phyloP scores from a whole-genome alignment of 306 rosid genomes.

The Trifolium pratense region DNA sequence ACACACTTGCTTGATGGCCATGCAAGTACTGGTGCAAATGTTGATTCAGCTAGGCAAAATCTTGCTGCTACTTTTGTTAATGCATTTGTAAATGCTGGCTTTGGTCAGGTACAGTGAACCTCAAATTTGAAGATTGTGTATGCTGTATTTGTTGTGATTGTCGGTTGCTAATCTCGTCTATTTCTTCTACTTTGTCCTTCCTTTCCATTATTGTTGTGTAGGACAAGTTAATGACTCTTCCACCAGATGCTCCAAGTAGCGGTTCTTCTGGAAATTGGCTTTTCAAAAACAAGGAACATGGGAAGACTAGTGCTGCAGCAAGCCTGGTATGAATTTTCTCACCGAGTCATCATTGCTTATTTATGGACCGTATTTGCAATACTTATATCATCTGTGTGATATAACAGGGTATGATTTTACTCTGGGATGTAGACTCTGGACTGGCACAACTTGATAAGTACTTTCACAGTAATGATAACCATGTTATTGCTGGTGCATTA shows the following conservation, averaged over 20 bases:
- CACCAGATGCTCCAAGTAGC: slow-evolving; percentile 73
- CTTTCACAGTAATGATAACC: slow-evolving; percentile 87
- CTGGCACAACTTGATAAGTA: slow-evolving; percentile 96
- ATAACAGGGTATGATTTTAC: slow-evolving; percentile 82
- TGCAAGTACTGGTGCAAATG: slow-evolving; percentile 98
- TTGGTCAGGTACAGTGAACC: slow-evolving; percentile 79
- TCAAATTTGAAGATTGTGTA: slow-evolving; percentile 22
- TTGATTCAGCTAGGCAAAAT: slow-evolving; percentile 99
- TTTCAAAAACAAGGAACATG: slow-evolving; percentile 96
- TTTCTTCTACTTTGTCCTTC: neutral
- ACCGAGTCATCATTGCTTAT: slow-evolving; percentile 15
- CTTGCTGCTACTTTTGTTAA: slow-evolving; percentile 98
- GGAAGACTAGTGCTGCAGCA: slow-evolving; percentile 98
- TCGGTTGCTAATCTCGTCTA: too few species aligned
- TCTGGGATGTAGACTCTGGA: slow-evolving; percentile 98
- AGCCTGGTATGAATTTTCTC: slow-evolving; percentile 73
- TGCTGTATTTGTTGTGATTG: slow-evolving; percentile 25
- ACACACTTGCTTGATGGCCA: slow-evolving; percentile 98
- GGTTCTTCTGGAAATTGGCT: slow-evolving; percentile 93
- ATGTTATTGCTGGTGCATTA: slow-evolving; percentile 92
- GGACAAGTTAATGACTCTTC: slow-evolving; percentile 94
- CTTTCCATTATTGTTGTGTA: slow-evolving; percentile 44
- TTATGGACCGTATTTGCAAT: slow-evolving; percentile 1
- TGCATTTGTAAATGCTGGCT: slow-evolving; percentile 99
- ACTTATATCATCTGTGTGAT: slow-evolving; percentile 24